Conservation (phyloP, 768 basidiomycete species). For the Leccinum obscurum region DNA sequence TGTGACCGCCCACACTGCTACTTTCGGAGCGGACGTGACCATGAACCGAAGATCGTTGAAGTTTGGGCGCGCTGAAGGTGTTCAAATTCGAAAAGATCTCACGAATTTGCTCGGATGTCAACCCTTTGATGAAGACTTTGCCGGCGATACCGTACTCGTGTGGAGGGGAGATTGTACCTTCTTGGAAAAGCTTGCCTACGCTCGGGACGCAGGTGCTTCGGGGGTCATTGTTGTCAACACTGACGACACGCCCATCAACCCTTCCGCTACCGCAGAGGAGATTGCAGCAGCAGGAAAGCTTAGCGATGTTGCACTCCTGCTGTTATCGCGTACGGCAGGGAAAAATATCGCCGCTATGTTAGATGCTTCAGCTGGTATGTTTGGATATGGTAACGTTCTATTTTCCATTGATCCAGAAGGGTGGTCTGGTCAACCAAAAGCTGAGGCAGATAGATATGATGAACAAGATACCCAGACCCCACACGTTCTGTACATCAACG, state of each 20-base stretch:
- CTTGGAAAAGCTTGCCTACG: slow-evolving; percentile 73
- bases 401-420: slow-evolving; percentile 48
- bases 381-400: slow-evolving; percentile 48
- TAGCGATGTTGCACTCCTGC: slow-evolving; percentile 56
- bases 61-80: slow-evolving; percentile 53
- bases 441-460: slow-evolving; percentile 18
- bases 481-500: slow-evolving; percentile 73
- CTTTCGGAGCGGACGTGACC: slow-evolving; percentile 69
- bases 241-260: slow-evolving; percentile 60
- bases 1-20: slow-evolving; percentile 60
- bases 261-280: slow-evolving; percentile 61
- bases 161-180: slow-evolving; percentile 87
- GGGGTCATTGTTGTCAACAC: slow-evolving; percentile 78
- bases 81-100: slow-evolving; percentile 52
- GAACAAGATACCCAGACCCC: slow-evolving; percentile 35
- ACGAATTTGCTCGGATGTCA: slow-evolving; percentile 61
- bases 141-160: slow-evolving; percentile 58
- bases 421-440: slow-evolving; percentile 24
- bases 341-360: slow-evolving; percentile 56
- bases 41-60: slow-evolving; percentile 33
- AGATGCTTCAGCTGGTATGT: slow-evolving; percentile 43
- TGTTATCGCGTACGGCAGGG: slow-evolving; percentile 56
- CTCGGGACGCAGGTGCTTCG: slow-evolving; percentile 66
- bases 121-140: slow-evolving; percentile 49
- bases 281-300: slow-evolving; percentile 57